Percentiles rank a stretch among this genome's conserved stretches.
Evolutionary conservation across 345 rosid species (phyloP).

Genomic region (Lepidium sativum): DNA sequence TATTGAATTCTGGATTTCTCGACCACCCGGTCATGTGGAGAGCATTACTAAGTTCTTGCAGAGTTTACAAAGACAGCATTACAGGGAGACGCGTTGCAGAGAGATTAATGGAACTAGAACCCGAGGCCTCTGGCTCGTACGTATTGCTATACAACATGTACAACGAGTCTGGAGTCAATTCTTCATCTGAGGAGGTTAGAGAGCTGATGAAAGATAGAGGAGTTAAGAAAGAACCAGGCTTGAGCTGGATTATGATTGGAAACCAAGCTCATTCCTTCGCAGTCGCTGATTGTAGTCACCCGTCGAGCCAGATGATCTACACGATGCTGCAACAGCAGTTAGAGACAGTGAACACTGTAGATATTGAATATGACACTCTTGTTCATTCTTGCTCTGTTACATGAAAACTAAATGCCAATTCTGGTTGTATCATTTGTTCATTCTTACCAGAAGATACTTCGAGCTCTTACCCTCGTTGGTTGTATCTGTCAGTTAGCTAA

Average conservation of each 20-base stretch:
- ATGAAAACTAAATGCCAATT: background rate
- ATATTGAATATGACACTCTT: constrained; percentile 13
- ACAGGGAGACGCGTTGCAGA: constrained; percentile 34
- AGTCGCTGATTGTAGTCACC: constrained; percentile 29
- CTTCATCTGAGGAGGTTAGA: constrained; percentile 29
- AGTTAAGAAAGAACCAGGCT: constrained; percentile 47
- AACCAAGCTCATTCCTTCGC: constrained; percentile 24
- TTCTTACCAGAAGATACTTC: constrained; percentile 69
- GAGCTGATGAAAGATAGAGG: constrained; percentile 33
- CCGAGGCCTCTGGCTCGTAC: constrained; percentile 39
- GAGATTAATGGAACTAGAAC: constrained; percentile 39
- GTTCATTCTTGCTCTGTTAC: constrained; percentile 1
- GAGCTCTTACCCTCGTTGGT: background rate
- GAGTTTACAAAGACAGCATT: constrained; percentile 28
- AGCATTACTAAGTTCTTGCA: constrained; percentile 46
- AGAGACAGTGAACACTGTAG: constrained; percentile 23
- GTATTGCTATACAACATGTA: constrained; percentile 38
- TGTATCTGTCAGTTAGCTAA: constrained; percentile 1
- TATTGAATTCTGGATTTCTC: constrained; percentile 31
- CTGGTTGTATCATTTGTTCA: background rate
- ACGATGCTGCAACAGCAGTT: constrained; percentile 20
- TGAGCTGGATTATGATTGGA: constrained; percentile 40
- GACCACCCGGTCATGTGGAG: constrained; percentile 44
- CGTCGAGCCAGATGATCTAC: constrained; percentile 20
- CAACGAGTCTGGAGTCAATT: constrained; percentile 29